Conservation (phyloP, 2,329 filamentous ascomycete species). For the Clonostachys byssicola region DNA sequence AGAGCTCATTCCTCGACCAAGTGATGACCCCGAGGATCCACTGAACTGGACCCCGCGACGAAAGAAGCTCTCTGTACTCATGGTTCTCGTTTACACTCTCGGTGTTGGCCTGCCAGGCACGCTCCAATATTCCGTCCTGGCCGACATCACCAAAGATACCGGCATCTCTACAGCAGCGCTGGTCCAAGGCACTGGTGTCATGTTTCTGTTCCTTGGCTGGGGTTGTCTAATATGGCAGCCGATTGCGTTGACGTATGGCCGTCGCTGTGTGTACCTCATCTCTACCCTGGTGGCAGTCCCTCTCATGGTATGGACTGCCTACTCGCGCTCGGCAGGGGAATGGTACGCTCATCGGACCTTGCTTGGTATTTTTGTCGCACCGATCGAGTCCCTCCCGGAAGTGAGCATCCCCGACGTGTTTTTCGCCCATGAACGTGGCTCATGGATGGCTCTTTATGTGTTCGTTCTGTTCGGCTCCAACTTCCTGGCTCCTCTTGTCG, state of each 20-base stretch:
- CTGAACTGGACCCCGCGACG: slow-evolving; percentile 42
- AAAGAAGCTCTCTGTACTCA: slow-evolving; percentile 43
- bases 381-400: slow-evolving; percentile 22
- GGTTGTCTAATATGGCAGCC: slow-evolving; percentile 48
- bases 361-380: slow-evolving; percentile 16
- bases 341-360: slow-evolving; percentile 20
- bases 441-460: slow-evolving; percentile 34
- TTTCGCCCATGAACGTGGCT: slow-evolving; percentile 37
- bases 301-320: slow-evolving; percentile 24
- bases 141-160: slow-evolving; percentile 42
- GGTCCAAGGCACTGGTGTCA: slow-evolving; percentile 45
- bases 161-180: slow-evolving; percentile 34
- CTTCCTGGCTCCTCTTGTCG: slow-evolving; percentile 40
- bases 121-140: slow-evolving; percentile 46
- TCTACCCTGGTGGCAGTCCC: slow-evolving; percentile 23
- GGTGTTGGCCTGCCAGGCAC: slow-evolving; percentile 53
- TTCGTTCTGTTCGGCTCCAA: slow-evolving; percentile 36
- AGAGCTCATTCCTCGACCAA: slow-evolving; percentile 47
- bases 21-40: slow-evolving; percentile 45
- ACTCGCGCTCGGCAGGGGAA: slow-evolving; percentile 9
- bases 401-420: slow-evolving; percentile 26
- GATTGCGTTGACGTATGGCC: slow-evolving; percentile 46
- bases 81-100: slow-evolving; percentile 49
- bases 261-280: slow-evolving; percentile 39
- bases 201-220: slow-evolving; percentile 48